Base-by-base conservation (phyloP, 768 basidiomycete genomes). In the Neoboletus subvelutipes region DNA sequence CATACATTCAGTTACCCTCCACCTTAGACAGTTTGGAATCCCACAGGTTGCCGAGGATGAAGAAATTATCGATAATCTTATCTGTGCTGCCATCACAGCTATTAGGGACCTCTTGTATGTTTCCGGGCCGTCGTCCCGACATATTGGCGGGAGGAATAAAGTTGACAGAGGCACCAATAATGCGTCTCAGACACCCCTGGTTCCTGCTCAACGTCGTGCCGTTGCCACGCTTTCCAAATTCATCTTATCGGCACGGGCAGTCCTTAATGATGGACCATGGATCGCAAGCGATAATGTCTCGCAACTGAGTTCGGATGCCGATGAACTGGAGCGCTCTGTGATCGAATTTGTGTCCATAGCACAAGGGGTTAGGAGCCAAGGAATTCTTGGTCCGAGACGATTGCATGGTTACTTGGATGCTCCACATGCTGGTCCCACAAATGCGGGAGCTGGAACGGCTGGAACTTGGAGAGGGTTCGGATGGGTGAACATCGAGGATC, bases 181-280 rank as follows among this genome's bases (percentile, higher is more conserved):
- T 22, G 71, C 78, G 5, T 75, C 82, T 5, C 80, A 83, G 56
- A 77, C 83, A 5, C 74, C 86, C 4, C 73, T 92, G 18, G 87
- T 92, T 69, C 86, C 87, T 2, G 85, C 86, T 1, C 90, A 92
- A 58, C 80, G 91, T 51, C 90, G 90, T 56, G 86, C 93, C 20
- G 88, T 92, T 5, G 90, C 92, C 0, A 93, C 92, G 0, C 78
- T 95, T 4, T 94, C 92, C 37, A 88, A 94, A 67, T 83, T 97
- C 29, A 87, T 95, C 34, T 79, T 95, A 2, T 92, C 90, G 11
- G 86, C 90, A 1, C 86, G 94, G 28, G 93, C 94, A 2, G 84
- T 90, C 68, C 77, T 87, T 4, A 83, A 79, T 50, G 63, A 71
- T 52, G 72, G 62, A 2, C 67, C 71, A 0, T 69, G 71, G 73